Evolutionary conservation across 1,139 yeast species (phyloP).

Genomic region (Yamadazyma membranifaciens): DNA sequence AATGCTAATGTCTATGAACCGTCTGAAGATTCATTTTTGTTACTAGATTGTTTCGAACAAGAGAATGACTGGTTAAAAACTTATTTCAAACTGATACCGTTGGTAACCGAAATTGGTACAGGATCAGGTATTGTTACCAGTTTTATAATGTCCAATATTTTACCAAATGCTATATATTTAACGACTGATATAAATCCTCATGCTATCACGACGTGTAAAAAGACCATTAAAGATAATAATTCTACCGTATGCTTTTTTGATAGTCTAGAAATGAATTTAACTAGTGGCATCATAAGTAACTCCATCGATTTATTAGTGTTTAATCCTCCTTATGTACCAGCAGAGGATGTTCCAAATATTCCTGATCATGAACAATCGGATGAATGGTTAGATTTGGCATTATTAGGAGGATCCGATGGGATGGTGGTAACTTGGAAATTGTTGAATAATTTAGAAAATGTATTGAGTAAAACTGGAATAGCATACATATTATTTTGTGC

Average conservation of each 20-base stretch:
- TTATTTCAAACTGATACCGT: slow-evolving; percentile 38
- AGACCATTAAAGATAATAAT: slow-evolving; percentile 50
- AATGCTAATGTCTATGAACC: slow-evolving; percentile 79
- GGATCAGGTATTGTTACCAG: slow-evolving; percentile 90
- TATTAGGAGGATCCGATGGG: slow-evolving; percentile 86
- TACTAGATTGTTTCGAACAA: slow-evolving; percentile 75
- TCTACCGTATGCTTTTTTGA: slow-evolving; percentile 36
- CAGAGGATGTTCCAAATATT: slow-evolving; percentile 56
- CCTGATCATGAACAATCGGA: slow-evolving; percentile 52
- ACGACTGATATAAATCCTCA: slow-evolving; percentile 80
- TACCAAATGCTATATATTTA: slow-evolving; percentile 50
- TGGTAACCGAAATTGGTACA: slow-evolving; percentile 83
- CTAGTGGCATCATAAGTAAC: slow-evolving; percentile 44
- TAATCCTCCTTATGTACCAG: slow-evolving; percentile 97
- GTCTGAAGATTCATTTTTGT: slow-evolving; percentile 83
- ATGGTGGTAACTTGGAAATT: slow-evolving; percentile 78
- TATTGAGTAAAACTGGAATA: slow-evolving; percentile 55
- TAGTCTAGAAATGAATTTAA: slow-evolving; percentile 56
- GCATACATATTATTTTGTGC: slow-evolving; percentile 90
- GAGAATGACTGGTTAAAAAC: slow-evolving; percentile 36
- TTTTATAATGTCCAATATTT: slow-evolving; percentile 56
- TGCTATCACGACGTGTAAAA: slow-evolving; percentile 58
- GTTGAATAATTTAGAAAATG: slow-evolving; percentile 47
- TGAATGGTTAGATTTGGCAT: slow-evolving; percentile 83
- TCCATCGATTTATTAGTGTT: slow-evolving; percentile 71